phyloP scores from a whole-genome alignment of 345 rosid genomes.

The Eucalyptus rudis region DNA sequence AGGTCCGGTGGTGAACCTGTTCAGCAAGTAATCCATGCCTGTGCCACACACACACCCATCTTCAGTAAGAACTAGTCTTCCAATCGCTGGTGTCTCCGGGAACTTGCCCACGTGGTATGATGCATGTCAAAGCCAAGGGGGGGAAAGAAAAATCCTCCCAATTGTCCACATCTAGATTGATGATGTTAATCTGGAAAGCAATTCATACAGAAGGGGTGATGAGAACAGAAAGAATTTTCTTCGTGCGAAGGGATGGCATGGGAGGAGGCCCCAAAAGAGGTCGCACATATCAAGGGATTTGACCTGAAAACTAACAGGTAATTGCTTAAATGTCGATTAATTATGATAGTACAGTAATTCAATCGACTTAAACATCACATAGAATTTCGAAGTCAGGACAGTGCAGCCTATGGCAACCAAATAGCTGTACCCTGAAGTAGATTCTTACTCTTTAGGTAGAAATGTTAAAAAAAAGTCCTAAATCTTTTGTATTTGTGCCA shows the following conservation, averaged over 20 bases:
- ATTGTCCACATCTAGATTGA: not conserved
- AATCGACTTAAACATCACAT: not conserved
- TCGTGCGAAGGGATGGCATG: not conserved
- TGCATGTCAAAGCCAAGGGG: not conserved
- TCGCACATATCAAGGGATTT: not conserved
- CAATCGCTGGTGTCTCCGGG: not conserved
- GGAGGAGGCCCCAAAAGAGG: not conserved
- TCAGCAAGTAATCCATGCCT: not conserved
- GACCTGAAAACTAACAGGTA: not conserved
- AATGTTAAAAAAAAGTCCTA: no score
- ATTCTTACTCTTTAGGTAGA: not conserved
- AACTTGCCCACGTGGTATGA: not conserved
- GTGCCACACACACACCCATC: not conserved
- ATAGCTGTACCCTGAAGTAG: not conserved
- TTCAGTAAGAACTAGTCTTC: not conserved
- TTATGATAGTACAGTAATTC: not conserved
- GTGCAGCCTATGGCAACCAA: not conserved
- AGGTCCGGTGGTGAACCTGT: not conserved
- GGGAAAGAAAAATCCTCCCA: not conserved
- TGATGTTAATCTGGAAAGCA: not conserved
- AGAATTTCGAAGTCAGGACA: not conserved
- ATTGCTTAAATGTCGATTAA: not conserved
- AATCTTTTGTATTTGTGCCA: no score
- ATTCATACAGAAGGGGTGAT: not conserved
- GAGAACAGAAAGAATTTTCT: not conserved